A percentile compares a stretch with the other conserved stretches of the same genome.
Evolutionary conservation across 345 rosid genomes (phyloP).

Genomic region (Aquilaria yunnanensis): DNA sequence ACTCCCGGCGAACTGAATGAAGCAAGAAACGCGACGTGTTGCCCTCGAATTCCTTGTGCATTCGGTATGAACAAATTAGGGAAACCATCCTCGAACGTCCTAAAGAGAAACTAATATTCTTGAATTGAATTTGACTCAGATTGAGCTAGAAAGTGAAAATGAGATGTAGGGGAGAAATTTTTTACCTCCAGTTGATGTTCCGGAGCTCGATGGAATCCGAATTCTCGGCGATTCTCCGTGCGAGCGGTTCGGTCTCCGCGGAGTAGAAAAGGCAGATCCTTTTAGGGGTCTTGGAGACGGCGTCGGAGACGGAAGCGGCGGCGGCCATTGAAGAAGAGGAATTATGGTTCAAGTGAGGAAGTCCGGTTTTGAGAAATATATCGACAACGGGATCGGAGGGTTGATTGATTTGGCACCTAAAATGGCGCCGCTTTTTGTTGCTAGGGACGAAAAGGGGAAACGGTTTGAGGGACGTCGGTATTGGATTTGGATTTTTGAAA

Average conservation of each 20-base stretch:
- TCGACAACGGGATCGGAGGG: slow-evolving; percentile 41
- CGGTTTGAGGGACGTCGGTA: slow-evolving; percentile 7
- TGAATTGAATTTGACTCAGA: neutral
- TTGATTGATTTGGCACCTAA: slow-evolving; percentile 41
- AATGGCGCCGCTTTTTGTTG: slow-evolving; percentile 1
- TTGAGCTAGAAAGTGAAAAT: neutral
- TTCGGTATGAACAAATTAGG: slow-evolving; percentile 91
- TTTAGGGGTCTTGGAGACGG: slow-evolving; percentile 46
- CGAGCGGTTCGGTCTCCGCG: slow-evolving; percentile 71
- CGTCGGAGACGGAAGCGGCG: slow-evolving; percentile 35
- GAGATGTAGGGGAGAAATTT: neutral
- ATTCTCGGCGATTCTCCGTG: slow-evolving; percentile 60
- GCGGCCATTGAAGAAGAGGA: slow-evolving; percentile 41
- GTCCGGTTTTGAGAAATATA: slow-evolving; percentile 44
- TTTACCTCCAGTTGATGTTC: slow-evolving; percentile 81
- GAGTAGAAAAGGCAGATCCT: slow-evolving; percentile 72
- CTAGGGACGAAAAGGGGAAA: neutral
- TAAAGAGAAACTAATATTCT: slow-evolving; percentile 14
- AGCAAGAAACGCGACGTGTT: slow-evolving; percentile 88
- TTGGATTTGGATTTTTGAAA: neutral
- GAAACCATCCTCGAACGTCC: slow-evolving; percentile 92
- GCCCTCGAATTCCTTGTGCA: slow-evolving; percentile 92
- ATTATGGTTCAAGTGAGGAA: slow-evolving; percentile 31
- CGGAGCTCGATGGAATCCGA: slow-evolving; percentile 86
- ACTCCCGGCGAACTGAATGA: slow-evolving; percentile 86